Evolutionary conservation across 140 eudicot genomes (phyloP), one percentile per base, ranked within the genome.

Genomic region (Stevia rebaudiana): DNA sequence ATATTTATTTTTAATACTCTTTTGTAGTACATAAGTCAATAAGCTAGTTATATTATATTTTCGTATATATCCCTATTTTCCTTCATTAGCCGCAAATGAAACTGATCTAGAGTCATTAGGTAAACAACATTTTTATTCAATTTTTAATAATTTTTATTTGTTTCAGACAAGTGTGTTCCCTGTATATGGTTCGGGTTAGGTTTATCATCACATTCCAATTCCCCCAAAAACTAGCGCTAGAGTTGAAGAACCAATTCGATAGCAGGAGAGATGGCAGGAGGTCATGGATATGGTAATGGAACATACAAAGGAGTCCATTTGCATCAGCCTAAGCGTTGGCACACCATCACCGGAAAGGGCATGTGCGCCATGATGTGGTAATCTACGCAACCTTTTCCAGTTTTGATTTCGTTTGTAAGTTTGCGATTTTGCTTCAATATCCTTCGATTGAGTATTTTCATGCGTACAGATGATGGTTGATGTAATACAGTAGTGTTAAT

Each of bases 291-390:
- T 47, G 83, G 97, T 24, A 74, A 80, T 50, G 82, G 97, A 69
- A 74, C 80, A 1, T 86, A 74, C 84, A 86, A 86, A 68, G 95
- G 95, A 48, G 65, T 90, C 4, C 79, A 94, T 0, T 4, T 90
- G 40, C 97, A 90, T 65, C 86, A 81, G 49, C 95, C 97, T 3
- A 86, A 86, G 77, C 97, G 97, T 22, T 86, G 97, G 95, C 97
- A 90, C 69, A 62, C 87, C 8, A 35, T 90, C 75, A 86, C 97
- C 24, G 97, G 97, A 40, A 90, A 90, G 68, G 97, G 97, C 86
- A 66, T 86, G 83, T 86, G 97, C 61, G 97, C 97, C 61, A 54
- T 90, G 63, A 90, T 90, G 97, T 90, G 97, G 97, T 90, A 73
- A 63, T 18, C 68, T 40, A 8, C 42, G 37, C 21, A 37, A 8